Evolutionary conservation across 2,329 filamentous ascomycete genomes (phyloP), one percentile per base, ranked within the genome.

Genomic region (Diaporthe helianthi): DNA sequence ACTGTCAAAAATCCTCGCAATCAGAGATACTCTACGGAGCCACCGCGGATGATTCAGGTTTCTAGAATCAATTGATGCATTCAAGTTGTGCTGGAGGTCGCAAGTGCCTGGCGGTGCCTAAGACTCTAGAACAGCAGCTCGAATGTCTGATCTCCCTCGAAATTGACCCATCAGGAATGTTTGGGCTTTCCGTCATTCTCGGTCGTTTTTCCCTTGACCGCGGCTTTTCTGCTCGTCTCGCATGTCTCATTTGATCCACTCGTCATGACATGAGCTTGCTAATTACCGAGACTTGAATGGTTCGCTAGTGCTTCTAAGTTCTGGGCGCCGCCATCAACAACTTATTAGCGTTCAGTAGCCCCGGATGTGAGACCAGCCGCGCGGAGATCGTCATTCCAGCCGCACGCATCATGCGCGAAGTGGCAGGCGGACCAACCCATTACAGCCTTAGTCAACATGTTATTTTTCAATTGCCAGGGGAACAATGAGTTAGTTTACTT

Each of bases 301-400:
- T 29, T 61, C 41, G 41, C 26, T 17, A 12, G 26, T 3, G 41
- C 13, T n/a, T 36, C 29, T 61, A 19, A 26, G 41, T n/a, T 36
- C 29, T 61, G 26, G 41, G 41, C 58, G 41, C 41, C 58, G 26
- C 33, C 33, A 13, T 29, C 38, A 31, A 22, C 17, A 47, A 31
- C 58, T 36, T 47, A 61, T 61, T 61, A 19, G 41, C 15, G 8
- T 36, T 61, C n/a, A n/a, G n/a, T n/a, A 61, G 58, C 58, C 41
- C 58, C 58, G 58, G 58, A 61, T 36, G 58, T 47, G 58, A 47
- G 41, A 47, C 58, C 24, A 61, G 26, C 58, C 58, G 58, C 41
- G 58, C 41, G 58, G 58, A 47, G 58, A 61, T 61, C 58, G 58
- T 61, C 55, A 61, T 61, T 33, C 55, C 55, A 61, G 26, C 22